A percentile compares a stretch with the other conserved stretches of the same genome.
phyloP scores from a whole-genome alignment of 2,329 filamentous ascomycete genomes.

The Clarireedia homoeocarpa region DNA sequence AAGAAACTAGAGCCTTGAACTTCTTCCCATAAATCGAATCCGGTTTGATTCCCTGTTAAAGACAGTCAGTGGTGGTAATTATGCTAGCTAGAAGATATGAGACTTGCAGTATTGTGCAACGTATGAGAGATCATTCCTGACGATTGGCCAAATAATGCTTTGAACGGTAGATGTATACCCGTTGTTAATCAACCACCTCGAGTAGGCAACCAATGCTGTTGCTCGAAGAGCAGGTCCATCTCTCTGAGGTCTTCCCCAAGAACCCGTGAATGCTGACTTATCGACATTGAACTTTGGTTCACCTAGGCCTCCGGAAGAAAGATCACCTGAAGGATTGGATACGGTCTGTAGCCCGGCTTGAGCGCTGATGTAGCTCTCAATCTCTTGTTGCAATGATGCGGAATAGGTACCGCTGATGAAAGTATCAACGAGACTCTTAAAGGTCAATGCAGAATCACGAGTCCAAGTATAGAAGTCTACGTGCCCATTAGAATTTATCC shows the following conservation, averaged over 20 bases:
- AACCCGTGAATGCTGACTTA: constrained; percentile 50
- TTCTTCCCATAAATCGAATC: constrained; percentile 80
- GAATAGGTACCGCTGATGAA: constrained; percentile 48
- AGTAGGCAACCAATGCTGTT: constrained; percentile 64
- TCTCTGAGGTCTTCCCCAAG: constrained; percentile 72
- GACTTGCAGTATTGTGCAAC: constrained; percentile 58
- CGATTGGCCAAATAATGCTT: constrained; percentile 61
- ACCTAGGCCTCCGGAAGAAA: constrained; percentile 47
- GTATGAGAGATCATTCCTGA: constrained; percentile 69
- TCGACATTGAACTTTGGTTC: constrained; percentile 70
- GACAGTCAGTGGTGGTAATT: not conserved
- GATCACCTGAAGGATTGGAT: constrained; percentile 45
- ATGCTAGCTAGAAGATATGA: not conserved
- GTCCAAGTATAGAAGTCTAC: constrained; percentile 78
- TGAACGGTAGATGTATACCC: constrained; percentile 39
- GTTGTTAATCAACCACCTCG: constrained; percentile 62
- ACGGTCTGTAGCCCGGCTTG: constrained; percentile 52
- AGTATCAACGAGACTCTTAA: constrained; percentile 61
- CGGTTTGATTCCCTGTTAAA: constrained; percentile 36
- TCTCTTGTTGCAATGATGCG: constrained; percentile 38
- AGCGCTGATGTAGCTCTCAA: constrained; percentile 60
- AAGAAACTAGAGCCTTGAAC: constrained; percentile 72
- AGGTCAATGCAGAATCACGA: constrained; percentile 61
- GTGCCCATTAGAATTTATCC: constrained; percentile 2
- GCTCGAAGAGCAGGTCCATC: constrained; percentile 74